Evolutionary conservation across 1,284 basidiomycete species (phyloP).

Genomic region (Leccinum subrobustum): DNA sequence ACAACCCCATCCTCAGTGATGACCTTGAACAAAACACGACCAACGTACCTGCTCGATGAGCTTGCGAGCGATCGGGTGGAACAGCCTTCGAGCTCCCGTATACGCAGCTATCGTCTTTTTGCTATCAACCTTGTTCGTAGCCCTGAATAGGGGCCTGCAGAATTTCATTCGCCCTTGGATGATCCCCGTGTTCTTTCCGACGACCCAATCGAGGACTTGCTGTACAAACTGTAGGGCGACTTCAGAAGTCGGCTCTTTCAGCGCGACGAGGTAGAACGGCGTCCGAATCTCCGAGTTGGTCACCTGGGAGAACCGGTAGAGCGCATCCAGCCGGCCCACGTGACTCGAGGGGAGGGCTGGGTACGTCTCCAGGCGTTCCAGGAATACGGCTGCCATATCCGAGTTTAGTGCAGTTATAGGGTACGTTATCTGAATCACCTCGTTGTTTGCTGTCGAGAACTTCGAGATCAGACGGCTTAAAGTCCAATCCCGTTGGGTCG

Average conservation of each 20-base stretch:
- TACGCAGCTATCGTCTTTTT: conserved; percentile 66
- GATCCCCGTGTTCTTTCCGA: conserved; percentile 57
- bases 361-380: conserved; percentile 64
- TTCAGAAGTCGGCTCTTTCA: conserved; percentile 49
- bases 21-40: neutral
- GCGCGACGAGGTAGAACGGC: conserved; percentile 66
- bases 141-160: conserved; percentile 68
- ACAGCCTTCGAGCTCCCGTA: conserved; percentile 49
- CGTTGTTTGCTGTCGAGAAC: conserved; percentile 68
- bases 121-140: conserved; percentile 56
- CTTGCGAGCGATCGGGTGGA: conserved; percentile 79
- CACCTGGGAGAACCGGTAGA: conserved; percentile 56
- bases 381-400: conserved; percentile 59
- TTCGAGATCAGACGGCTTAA: conserved; percentile 55
- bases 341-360: conserved; percentile 55
- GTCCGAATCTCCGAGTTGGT: conserved; percentile 71
- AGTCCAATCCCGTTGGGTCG: conserved; percentile 47
- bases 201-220: conserved; percentile 68
- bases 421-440: conserved; percentile 35
- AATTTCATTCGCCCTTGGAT: conserved; percentile 84
- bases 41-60: conserved; percentile 68
- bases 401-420: neutral
- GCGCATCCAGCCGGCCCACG: conserved; percentile 50
- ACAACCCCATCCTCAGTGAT: neutral
- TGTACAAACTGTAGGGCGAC: conserved; percentile 48